These are phyloP conservation scores for Porphyrellus cyaneotinctus DNA, from an alignment of 768 basidiomycete genomes.

Conservation along the genomic window DNA sequence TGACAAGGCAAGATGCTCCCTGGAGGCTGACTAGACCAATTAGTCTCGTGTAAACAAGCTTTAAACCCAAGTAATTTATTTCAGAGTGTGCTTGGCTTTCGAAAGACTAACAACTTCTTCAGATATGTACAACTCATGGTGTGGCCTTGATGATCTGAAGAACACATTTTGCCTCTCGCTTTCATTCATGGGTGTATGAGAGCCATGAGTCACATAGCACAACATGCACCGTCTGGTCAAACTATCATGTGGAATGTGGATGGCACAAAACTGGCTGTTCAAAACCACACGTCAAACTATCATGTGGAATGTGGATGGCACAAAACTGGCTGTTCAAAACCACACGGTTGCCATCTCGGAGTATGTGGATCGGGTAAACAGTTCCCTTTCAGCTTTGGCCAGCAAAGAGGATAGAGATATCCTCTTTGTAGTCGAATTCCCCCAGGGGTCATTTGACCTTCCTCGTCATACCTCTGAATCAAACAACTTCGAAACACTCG, in stretches of 20 bases:
- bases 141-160: neutral
- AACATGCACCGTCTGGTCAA: neutral
- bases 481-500: neutral
- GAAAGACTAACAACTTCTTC: neutral
- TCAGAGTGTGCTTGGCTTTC: no score
- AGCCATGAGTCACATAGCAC: neutral
- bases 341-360: neutral
- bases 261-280: neutral
- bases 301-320: neutral
- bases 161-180: neutral
- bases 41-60: no score
- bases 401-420: neutral
- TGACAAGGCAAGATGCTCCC: no score
- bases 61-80: no score
- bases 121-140: neutral
- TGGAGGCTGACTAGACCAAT: no score
- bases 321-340: neutral
- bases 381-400: neutral
- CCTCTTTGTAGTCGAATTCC: neutral
- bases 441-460: neutral
- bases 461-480: neutral
- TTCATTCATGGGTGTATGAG: neutral
- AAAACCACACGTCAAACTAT: no score
- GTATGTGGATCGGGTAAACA: neutral
- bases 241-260: neutral